Percentiles rank a stretch among this genome's conserved stretches.
These are phyloP conservation scores for Maudiozyma serrabonitensis DNA, from an alignment of 805 yeast species.

Conservation along the genomic window DNA sequence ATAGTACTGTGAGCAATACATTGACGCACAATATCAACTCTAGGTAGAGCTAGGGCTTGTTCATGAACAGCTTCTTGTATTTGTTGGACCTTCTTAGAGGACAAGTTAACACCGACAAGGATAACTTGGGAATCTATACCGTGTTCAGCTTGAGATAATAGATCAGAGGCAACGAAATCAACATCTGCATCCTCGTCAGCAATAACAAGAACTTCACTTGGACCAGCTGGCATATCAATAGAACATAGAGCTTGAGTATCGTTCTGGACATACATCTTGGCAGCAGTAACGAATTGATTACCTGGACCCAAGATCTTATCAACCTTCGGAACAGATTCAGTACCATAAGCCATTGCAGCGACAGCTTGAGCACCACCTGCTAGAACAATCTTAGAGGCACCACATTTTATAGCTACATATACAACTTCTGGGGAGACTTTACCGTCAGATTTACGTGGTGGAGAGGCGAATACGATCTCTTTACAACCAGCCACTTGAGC, in stretches of 20 bases:
- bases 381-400: constrained; percentile 79
- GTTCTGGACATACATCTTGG: constrained; percentile 94
- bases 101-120: constrained; percentile 69
- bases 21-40: constrained; percentile 86
- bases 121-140: constrained; percentile 98
- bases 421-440: constrained; percentile 93
- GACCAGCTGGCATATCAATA: constrained; percentile 99
- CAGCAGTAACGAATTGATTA: constrained; percentile 98
- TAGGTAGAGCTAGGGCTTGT: constrained; percentile 79
- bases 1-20: constrained; percentile 89
- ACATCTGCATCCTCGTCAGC: constrained; percentile 86
- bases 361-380: constrained; percentile 99
- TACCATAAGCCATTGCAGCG: constrained; percentile 98
- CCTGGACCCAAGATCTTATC: constrained; percentile 99
- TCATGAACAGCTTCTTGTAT: constrained; percentile 75
- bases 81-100: constrained; percentile 46
- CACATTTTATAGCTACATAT: constrained; percentile 92
- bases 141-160: constrained; percentile 96
- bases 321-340: constrained; percentile 82
- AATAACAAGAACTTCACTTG: constrained; percentile 93
- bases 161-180: constrained; percentile 93
- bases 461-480: constrained; percentile 87
- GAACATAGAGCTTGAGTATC: constrained; percentile 92
- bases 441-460: constrained; percentile 83
- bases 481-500: constrained; percentile 96